Conservation (phyloP, 1,139 yeast species). For the Diutina scorzettiae region DNA sequence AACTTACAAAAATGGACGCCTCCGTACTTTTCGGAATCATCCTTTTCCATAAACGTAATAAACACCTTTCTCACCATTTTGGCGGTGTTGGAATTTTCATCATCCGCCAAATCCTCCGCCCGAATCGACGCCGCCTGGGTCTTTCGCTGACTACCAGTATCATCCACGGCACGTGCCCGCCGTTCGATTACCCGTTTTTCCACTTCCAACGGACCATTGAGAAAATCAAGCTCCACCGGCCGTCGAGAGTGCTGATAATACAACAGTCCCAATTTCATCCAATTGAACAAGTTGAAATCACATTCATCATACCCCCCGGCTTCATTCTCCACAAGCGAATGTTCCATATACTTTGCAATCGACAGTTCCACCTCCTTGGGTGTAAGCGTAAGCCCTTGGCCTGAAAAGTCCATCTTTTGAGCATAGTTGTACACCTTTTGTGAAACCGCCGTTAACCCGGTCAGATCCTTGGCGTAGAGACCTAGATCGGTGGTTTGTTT, state of each 20-base stretch:
- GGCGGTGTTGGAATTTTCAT: constrained; percentile 46
- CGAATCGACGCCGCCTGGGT: constrained; percentile 44
- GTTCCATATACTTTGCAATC: constrained; percentile 25
- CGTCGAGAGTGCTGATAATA: constrained; percentile 35
- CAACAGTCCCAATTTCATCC: constrained; percentile 50
- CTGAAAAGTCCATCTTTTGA: constrained; percentile 44
- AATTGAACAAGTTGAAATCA: constrained; percentile 31
- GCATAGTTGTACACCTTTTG: constrained; percentile 39
- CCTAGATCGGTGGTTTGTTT: constrained; percentile 14
- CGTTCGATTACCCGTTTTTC: constrained; percentile 36
- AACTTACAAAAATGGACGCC: constrained; percentile 52
- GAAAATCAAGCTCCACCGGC: constrained; percentile 44
- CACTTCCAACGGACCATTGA: constrained; percentile 63
- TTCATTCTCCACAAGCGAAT: constrained; percentile 10
- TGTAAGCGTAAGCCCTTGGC: constrained; percentile 36
- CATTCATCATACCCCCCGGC: constrained; percentile 12
- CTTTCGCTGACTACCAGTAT: constrained; percentile 23
- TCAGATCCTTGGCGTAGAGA: constrained; percentile 25
- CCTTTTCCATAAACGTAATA: constrained; percentile 21
- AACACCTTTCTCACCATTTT: constrained; percentile 43
- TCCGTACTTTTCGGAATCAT: constrained; percentile 14
- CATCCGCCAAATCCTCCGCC: constrained; percentile 37
- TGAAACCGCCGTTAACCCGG: constrained; percentile 28
- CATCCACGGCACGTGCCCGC: constrained; percentile 28
- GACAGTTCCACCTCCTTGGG: constrained; percentile 33